Evolutionary conservation across 768 basidiomycete genomes (phyloP).

Genomic region (Sarcodon sp.): DNA sequence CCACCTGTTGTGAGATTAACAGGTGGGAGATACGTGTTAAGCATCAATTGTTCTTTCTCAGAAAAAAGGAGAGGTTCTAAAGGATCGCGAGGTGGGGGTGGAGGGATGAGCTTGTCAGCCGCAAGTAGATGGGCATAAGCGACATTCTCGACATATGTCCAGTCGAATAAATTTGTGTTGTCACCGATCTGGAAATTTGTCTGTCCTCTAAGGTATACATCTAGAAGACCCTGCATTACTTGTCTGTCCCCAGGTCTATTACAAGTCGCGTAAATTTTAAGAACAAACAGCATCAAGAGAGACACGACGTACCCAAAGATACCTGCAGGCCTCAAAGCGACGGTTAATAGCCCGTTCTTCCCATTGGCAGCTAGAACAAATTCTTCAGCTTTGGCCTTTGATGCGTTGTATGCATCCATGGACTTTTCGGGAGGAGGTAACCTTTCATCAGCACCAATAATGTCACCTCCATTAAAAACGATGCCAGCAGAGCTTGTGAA

Average conservation of each 20-base stretch:
- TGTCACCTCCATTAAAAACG: constrained; percentile 68
- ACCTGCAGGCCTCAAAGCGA: constrained; percentile 83
- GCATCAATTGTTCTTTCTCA: constrained; percentile 24
- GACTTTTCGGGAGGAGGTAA: constrained; percentile 57
- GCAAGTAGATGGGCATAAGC: constrained; percentile 91
- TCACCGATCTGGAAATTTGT: constrained; percentile 90
- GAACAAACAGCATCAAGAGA: neutral
- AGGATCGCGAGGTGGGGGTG: constrained; percentile 15
- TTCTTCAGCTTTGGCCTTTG: constrained; percentile 82
- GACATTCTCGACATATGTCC: constrained; percentile 94
- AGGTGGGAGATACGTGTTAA: constrained; percentile 37
- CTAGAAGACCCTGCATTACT: constrained; percentile 63
- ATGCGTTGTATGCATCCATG: constrained; percentile 88
- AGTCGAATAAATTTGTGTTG: constrained; percentile 90
- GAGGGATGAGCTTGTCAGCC: constrained; percentile 57
- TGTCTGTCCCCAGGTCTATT: constrained; percentile 85
- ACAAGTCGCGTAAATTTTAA: neutral
- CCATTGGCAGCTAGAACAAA: constrained; percentile 82
- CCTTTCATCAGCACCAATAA: constrained; percentile 84
- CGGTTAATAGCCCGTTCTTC: constrained; percentile 71
- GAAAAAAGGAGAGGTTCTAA: neutral
- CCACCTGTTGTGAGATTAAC: constrained; percentile 54
- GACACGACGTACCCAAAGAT: constrained; percentile 73
- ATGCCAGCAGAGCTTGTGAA: constrained; percentile 93
- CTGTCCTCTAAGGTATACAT: constrained; percentile 69